phyloP scores from a whole-genome alignment of 352 stramenopile species.

The Phytophthora pluvialis region DNA sequence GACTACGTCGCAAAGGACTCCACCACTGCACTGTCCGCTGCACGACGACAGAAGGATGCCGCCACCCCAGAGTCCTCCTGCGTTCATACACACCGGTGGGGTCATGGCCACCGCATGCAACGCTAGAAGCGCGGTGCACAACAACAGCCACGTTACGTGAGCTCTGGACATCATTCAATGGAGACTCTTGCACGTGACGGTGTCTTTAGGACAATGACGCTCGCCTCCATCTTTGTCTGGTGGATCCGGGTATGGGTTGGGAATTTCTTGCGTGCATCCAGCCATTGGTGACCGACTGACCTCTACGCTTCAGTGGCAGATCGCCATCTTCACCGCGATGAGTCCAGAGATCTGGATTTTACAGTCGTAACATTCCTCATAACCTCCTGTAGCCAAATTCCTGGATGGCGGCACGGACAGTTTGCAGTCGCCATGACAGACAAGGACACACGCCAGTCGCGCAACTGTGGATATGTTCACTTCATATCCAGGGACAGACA shows the following conservation, averaged over 20 bases:
- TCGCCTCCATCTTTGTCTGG: not conserved
- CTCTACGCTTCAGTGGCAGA: constrained; percentile 11
- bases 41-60: constrained; percentile 31
- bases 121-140: not conserved
- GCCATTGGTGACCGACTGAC: constrained; percentile 6
- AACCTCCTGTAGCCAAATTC: constrained; percentile 18
- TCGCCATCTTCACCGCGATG: constrained; percentile 10
- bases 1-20: constrained; percentile 20
- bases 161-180: constrained; percentile 7
- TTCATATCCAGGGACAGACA: too few species aligned
- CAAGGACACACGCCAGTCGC: constrained; percentile 1
- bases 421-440: not conserved
- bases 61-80: constrained; percentile 18
- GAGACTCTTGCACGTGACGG: constrained; percentile 13
- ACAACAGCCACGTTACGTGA: constrained; percentile 7
- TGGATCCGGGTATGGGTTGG: constrained; percentile 22
- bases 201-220: constrained; percentile 23
- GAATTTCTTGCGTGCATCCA: constrained; percentile 7
- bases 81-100: constrained; percentile 30
- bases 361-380: constrained; percentile 11
- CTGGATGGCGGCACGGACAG: constrained; percentile 7
- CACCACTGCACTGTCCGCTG: constrained; percentile 19
- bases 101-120: constrained; percentile 19
- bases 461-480: not conserved
- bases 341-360: constrained; percentile 27